Evolutionary conservation across 257 asterid genomes (phyloP).

Genomic region (Solanum medicagineum): DNA sequence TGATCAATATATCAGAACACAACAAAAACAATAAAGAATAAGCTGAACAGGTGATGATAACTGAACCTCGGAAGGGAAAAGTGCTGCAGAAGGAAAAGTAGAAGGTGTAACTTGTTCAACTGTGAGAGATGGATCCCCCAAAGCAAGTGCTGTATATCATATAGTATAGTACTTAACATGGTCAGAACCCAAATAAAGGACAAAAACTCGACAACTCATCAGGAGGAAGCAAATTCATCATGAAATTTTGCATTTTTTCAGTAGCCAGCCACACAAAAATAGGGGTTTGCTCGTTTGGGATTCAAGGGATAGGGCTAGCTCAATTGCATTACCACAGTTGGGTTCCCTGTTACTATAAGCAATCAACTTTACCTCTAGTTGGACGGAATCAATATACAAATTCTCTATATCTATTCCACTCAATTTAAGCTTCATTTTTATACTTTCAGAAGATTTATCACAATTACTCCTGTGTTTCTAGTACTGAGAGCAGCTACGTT

Average conservation of each 20-base stretch:
- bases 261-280: neutral
- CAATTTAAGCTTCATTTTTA: neutral
- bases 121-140: conserved; percentile 83
- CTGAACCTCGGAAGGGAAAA: conserved; percentile 77
- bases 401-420: neutral
- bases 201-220: neutral
- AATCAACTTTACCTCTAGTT: neutral
- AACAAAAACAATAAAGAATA: neutral
- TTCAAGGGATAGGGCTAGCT: neutral
- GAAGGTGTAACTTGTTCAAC: conserved; percentile 80
- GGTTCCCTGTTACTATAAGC: neutral
- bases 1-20: neutral
- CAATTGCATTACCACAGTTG: neutral
- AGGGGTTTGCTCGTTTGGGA: neutral
- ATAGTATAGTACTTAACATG: neutral
- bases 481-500: neutral
- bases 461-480: neutral
- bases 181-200: neutral
- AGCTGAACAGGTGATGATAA: neutral
- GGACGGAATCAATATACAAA: neutral
- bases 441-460: neutral
- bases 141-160: conserved; percentile 54
- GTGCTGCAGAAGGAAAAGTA: conserved; percentile 52
- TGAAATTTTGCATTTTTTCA: neutral
- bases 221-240: neutral